Conservation (phyloP, 257 asterid genomes). For the Salvia hispanica region DNA sequence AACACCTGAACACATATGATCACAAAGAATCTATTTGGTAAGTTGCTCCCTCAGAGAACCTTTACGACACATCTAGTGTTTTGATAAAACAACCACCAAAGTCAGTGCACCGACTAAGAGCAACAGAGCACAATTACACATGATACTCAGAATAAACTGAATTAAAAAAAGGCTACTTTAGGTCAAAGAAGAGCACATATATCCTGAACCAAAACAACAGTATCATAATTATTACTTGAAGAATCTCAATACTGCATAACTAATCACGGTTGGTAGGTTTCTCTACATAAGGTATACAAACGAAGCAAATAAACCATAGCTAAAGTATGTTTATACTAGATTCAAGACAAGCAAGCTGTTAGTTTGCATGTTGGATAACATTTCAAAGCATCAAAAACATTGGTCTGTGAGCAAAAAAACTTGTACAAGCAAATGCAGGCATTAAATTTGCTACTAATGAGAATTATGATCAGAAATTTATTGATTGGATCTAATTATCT, state of each 20-base stretch:
- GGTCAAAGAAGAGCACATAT: background rate
- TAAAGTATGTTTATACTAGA: background rate
- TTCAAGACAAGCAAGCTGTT: background rate
- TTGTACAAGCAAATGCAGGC: background rate
- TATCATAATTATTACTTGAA: background rate
- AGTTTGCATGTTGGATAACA: background rate
- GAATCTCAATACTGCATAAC: background rate
- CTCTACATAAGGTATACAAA: background rate
- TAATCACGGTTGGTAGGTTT: background rate
- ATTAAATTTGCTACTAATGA: background rate
- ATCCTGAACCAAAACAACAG: background rate
- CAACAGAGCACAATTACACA: constrained; percentile 9
- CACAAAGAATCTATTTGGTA: background rate
- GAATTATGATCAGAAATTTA: background rate
- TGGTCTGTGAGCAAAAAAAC: background rate
- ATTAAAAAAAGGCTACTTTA: background rate
- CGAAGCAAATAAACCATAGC: background rate
- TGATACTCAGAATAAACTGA: background rate
- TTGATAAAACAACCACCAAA: background rate
- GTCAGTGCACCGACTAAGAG: background rate
- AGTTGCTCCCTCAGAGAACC: background rate
- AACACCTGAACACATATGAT: background rate
- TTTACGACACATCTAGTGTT: background rate
- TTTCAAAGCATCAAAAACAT: background rate
- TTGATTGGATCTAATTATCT: background rate